Base-by-base conservation (phyloP, 2,329 filamentous ascomycete species). In the Geoglossum cookeanum region DNA sequence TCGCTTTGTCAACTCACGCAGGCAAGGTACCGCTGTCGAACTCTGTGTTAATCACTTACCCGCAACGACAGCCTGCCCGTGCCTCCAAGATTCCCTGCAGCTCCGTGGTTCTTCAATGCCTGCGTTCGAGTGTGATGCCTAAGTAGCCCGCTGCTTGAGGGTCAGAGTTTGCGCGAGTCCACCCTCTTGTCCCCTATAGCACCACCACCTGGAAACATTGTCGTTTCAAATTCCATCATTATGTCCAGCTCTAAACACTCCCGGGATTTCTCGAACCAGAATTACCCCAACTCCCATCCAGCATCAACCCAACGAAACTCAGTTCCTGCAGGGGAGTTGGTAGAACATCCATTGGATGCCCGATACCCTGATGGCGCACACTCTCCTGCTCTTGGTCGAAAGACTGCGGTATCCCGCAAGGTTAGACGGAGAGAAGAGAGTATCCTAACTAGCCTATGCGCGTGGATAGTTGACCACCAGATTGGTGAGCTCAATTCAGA, bases 381-480 rank as follows among this genome's bases (percentile, higher is more conserved):
- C 9, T 22, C 52, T 30, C 37, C 27, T 33, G 15, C 29, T n/a
- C n/a, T n/a, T 11, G 54, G 35, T 35, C 35, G 27, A 48, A 55
- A 45, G 27, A 22, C 53, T 35, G n/a, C 47, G 39, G 35, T 45
- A 8, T 33, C 35, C 29, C 57, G 48, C 29, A 58, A 55, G 9
- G 52, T 44, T 32, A 30, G 51, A 33, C 39, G 57, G 17, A 47
- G 30, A 44, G 52, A 45, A 17, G 45, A 55, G 35, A 44, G 39
- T 15, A 22, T 55, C 17, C 27, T 35, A 11, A 32, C 53, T 6
- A 17, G 53, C 8, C 52, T 49, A 7, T 53, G 55, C 17, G 56
- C 57, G 42, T 56, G 67, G 52, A 65, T 71, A 47, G 69, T 72
- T 33, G 63, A 71, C 37, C 70, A 72, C 58, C 71, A 73, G 62